Evolutionary conservation across 2,329 filamentous ascomycete genomes (phyloP).

Genomic region (Colletotrichum siamense): DNA sequence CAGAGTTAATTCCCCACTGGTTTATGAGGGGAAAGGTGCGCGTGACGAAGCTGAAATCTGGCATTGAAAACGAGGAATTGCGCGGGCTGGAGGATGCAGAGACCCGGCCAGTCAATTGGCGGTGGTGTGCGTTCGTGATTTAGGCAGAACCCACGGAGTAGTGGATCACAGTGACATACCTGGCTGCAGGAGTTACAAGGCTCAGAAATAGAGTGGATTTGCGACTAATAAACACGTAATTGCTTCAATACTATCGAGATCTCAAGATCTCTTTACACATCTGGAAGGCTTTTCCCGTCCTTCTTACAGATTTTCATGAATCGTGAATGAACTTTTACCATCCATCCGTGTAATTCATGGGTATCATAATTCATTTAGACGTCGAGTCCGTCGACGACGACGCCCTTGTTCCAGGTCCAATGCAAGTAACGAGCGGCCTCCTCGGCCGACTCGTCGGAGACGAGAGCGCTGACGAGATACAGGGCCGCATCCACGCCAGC

Average conservation of each 20-base stretch:
- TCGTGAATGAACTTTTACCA: slow-evolving; percentile 15
- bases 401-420: slow-evolving; percentile 85
- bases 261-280: slow-evolving; percentile 13
- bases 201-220: neutral
- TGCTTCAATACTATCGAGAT: slow-evolving; percentile 8
- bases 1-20: slow-evolving; percentile 11
- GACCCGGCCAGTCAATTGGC: neutral
- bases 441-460: slow-evolving; percentile 76
- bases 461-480: slow-evolving; percentile 85
- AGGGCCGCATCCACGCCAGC: slow-evolving; percentile 83
- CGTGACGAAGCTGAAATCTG: neutral
- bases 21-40: slow-evolving; percentile 1
- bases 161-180: neutral
- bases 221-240: slow-evolving; percentile 16
- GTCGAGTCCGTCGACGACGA: slow-evolving; percentile 84
- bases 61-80: neutral
- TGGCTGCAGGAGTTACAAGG: neutral
- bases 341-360: slow-evolving; percentile 18
- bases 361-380: slow-evolving; percentile 57
- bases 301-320: slow-evolving; percentile 23
- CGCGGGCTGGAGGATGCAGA: neutral
- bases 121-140: neutral
- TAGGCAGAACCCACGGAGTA: neutral
- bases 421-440: slow-evolving; percentile 79
- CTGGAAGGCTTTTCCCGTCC: slow-evolving; percentile 23